Evolutionary conservation across 2,329 filamentous ascomycete genomes (phyloP).

Genomic region (Laburnicola sp.): DNA sequence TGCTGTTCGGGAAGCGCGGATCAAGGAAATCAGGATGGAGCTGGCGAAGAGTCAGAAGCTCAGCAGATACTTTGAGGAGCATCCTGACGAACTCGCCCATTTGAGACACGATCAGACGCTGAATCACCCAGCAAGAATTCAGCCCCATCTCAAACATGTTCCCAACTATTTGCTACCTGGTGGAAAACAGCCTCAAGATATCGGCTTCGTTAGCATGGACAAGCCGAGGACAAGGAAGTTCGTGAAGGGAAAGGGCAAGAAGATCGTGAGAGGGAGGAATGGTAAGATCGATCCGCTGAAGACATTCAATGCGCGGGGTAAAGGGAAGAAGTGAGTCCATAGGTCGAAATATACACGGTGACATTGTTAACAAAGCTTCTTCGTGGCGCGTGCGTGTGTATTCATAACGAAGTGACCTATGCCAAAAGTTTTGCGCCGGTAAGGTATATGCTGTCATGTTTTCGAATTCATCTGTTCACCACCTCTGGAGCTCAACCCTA

Average conservation of each 20-base stretch:
- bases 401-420: too few relatives aligned
- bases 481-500: too few relatives aligned
- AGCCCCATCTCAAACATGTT: constrained; percentile 78
- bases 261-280: constrained; percentile 55
- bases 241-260: constrained; percentile 54
- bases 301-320: constrained; percentile 68
- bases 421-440: too few relatives aligned
- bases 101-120: constrained; percentile 89
- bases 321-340: constrained; percentile 39
- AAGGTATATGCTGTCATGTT: too few relatives aligned
- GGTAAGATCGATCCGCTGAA: constrained; percentile 83
- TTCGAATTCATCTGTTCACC: too few relatives aligned
- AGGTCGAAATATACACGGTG: not conserved
- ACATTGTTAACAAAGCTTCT: not conserved
- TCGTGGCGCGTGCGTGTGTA: too few relatives aligned
- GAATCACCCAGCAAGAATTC: constrained; percentile 72
- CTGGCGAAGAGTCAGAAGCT: constrained; percentile 92
- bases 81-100: constrained; percentile 84
- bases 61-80: constrained; percentile 87
- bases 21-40: constrained; percentile 84
- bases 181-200: constrained; percentile 67
- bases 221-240: constrained; percentile 49
- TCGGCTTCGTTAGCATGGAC: constrained; percentile 74
- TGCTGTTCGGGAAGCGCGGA: constrained; percentile 85
- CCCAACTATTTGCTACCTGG: constrained; percentile 88